Base-by-base conservation (phyloP, 2,329 filamentous ascomycete genomes). In the Nemania serpens region DNA sequence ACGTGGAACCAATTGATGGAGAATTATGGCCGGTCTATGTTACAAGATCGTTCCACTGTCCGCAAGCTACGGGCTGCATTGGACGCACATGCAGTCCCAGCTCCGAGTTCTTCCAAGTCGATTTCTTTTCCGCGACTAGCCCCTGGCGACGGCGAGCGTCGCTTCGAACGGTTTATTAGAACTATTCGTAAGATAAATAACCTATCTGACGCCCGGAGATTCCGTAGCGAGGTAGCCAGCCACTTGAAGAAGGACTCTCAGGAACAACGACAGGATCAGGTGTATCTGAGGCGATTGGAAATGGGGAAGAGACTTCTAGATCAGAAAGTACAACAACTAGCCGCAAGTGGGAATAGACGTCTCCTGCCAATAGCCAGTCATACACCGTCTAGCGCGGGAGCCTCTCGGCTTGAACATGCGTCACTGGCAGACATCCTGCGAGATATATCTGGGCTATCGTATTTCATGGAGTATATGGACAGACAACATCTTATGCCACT, bases 381-480 rank as follows among this genome's bases (percentile, higher is more conserved):
- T 7, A 72, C 74, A 2, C 74, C 75, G 13, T 66, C 67, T 33
- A 54, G 48, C 25, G 72, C 75, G n/a, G 68, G 62, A 18, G 77
- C 83, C n/a, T 89, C 90, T 1, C 84, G 83, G 46, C 79, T 93
- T 41, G 88, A 93, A 65, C 90, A 90, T 68, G 89, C 89, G 7
- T 88, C 91, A 0, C 80, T 98, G 2, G 85, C 88, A 12, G 93
- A 98, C 66, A 82, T 99, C n/a, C 82, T 99, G 59, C 90, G 93
- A 67, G 93, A 96, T 75, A 86, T 95, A 2, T 90, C 94, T 1
- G 94, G 92, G 0, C 81, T 99, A 9, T 98, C 95, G 2, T 99
- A 97, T 74, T 98, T 99, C 78, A 99, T 99, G 95, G 95, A 99
- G 74, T 98, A 93, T 71, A 99, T 99, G 95, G 95, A 99, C 74